Conservation (phyloP, 108 stramenopile genomes). For the Skeletonema potamos region DNA sequence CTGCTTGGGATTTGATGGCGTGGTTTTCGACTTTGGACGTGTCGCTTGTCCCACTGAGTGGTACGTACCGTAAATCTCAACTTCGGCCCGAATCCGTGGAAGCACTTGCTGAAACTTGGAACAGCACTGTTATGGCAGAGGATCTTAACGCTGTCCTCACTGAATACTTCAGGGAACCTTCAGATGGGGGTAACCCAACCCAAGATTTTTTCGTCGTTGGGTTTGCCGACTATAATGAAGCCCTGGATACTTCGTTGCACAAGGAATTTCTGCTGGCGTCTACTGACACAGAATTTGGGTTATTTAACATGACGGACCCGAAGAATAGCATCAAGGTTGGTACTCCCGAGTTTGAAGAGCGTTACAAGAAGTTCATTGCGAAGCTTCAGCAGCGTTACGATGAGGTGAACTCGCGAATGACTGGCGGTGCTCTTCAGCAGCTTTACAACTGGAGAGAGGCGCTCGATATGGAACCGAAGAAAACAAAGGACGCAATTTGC, state of each 20-base stretch:
- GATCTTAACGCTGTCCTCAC: slow-evolving; percentile 25
- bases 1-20: slow-evolving; percentile 45
- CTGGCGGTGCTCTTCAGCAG: slow-evolving; percentile 37
- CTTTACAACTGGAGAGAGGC: slow-evolving; percentile 38
- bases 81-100: slow-evolving; percentile 1
- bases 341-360: slow-evolving; percentile 25
- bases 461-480: slow-evolving; percentile 31
- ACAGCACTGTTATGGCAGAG: slow-evolving; percentile 37
- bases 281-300: slow-evolving; percentile 15
- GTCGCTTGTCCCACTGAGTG: slow-evolving; percentile 27
- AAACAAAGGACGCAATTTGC: slow-evolving; percentile 24
- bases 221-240: slow-evolving; percentile 30
- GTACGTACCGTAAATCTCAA: slow-evolving; percentile 36
- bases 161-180: slow-evolving; percentile 27
- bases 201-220: slow-evolving; percentile 47
- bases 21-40: slow-evolving; percentile 35
- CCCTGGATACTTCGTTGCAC: slow-evolving; percentile 25
- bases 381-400: slow-evolving; percentile 24
- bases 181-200: slow-evolving; percentile 36
- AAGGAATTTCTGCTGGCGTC: slow-evolving; percentile 24
- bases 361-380: slow-evolving; percentile 15
- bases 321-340: slow-evolving; percentile 10
- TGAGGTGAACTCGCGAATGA: slow-evolving; percentile 4
- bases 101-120: slow-evolving; percentile 27
- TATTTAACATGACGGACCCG: slow-evolving; percentile 25